Base-by-base conservation (phyloP, 495 filamentous ascomycete genomes). In the Astrocystis sublimbata region DNA sequence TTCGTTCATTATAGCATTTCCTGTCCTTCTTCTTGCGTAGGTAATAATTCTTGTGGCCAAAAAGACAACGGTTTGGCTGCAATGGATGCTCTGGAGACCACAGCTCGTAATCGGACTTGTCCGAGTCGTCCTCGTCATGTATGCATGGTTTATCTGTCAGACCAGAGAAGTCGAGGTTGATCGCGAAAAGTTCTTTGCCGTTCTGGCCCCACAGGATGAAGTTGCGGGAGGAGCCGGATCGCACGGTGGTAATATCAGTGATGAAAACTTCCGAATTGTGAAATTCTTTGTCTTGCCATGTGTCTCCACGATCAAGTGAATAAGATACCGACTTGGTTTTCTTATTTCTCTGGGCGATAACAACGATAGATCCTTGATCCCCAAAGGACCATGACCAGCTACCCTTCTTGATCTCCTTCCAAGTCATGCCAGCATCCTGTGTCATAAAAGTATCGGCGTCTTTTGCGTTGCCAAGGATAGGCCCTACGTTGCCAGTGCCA, bases 371-470 rank as follows among this genome's bases (percentile, higher is more conserved):
- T 17, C 96, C 96, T 71, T 96, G 90, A 64, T 98, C 96, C 56
- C 94, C 94, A 67, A 88, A 96, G 66, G 96, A 92, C 90, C 92
- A 99, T 76, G 88, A 87, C 76, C 92, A 96, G 36, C 77, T 82
- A 7, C 94, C 96, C 70, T 93, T 91, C 77, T 86, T 93, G 56
- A 89, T 88, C 36, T 86, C 81, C 43, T 81, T 88, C 96, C 96
- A 99, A 30, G 78, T 87, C 59, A 97, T 77, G n/a, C 96, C 96
- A 36, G 88, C 94, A 72, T 99, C 92, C 1, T 76, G 76, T 38
- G 91, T 94, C 73, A 97, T 86, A 79, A 91, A 99, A 0, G 93
- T 98, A 68, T 92, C 86, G 40, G 85, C 85, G 7, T 91, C 85
- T 26, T 85, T 82, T n/a, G 73, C 65, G 24, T 78, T 73, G 19